Percentiles rank a stretch among this genome's conserved stretches.
Evolutionary conservation across 1,139 yeast genomes (phyloP).

Genomic region (Blastobotrys malaysiensis): DNA sequence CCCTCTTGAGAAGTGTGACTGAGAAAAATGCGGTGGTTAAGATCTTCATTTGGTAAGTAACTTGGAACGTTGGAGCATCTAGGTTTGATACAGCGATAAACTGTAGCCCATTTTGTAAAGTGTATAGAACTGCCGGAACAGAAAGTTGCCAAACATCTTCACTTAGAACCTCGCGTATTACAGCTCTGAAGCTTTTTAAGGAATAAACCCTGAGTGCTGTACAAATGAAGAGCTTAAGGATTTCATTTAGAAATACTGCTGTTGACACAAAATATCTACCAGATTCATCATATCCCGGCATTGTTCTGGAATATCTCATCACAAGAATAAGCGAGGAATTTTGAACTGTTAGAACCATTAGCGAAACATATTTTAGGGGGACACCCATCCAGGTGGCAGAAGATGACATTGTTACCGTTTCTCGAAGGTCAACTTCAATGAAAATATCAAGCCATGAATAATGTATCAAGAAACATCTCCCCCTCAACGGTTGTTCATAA

Average conservation of each 20-base stretch:
- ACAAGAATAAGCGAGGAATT: constrained; percentile 10
- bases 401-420: too few relatives aligned
- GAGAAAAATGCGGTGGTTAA: constrained; percentile 36
- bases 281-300: constrained; percentile 29
- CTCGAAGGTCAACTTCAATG: too few relatives aligned
- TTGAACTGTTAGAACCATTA: constrained; percentile 1
- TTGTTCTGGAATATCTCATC: constrained; percentile 37
- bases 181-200: constrained; percentile 20
- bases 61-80: constrained; percentile 37
- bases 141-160: constrained; percentile 34
- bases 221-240: constrained; percentile 31
- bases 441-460: too few relatives aligned
- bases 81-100: constrained; percentile 36
- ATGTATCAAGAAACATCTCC: too few relatives aligned
- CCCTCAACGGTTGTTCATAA: too few relatives aligned
- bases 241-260: constrained; percentile 36
- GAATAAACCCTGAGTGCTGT: constrained; percentile 15
- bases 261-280: constrained; percentile 34
- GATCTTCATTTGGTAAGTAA: constrained; percentile 36
- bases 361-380: not conserved
- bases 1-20: constrained; percentile 30
- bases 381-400: not conserved
- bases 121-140: constrained; percentile 34
- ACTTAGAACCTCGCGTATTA: constrained; percentile 27
- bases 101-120: constrained; percentile 34